phyloP scores from a whole-genome alignment of 2,329 filamentous ascomycete species.

The Ophiosphaerella narmari region DNA sequence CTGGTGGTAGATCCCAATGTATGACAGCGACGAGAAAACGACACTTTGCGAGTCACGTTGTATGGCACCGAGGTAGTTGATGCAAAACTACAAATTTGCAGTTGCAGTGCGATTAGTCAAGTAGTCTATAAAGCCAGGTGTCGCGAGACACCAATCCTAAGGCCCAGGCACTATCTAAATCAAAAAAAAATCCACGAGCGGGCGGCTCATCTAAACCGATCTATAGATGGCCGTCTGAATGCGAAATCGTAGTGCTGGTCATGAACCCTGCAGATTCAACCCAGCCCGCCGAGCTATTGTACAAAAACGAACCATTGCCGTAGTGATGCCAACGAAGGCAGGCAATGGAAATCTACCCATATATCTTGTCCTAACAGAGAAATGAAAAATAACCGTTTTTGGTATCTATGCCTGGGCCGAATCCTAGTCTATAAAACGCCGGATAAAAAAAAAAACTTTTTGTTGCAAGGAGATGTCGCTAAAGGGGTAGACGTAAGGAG shows the following conservation, averaged over 20 bases:
- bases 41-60: conserved; percentile 4
- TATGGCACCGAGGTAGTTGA: not conserved
- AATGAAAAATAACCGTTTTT: conserved; percentile 41
- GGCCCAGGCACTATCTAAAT: conserved; percentile 41
- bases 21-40: conserved; percentile 13
- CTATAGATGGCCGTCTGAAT: conserved; percentile 39
- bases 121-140: conserved; percentile 45
- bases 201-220: conserved; percentile 29
- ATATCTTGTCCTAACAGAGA: conserved; percentile 33
- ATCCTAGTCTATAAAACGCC: conserved; percentile 48
- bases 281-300: conserved; percentile 41
- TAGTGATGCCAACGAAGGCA: conserved; percentile 38
- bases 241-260: conserved; percentile 38
- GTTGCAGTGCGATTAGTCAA: conserved; percentile 5
- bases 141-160: conserved; percentile 37
- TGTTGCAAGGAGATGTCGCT: conserved; percentile 44
- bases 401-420: conserved; percentile 48
- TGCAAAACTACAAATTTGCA: conserved; percentile 23
- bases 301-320: conserved; percentile 37
- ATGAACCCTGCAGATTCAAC: conserved; percentile 29
- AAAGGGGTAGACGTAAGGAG: conserved; percentile 31
- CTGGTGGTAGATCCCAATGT: conserved; percentile 10
- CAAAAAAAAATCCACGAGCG: conserved; percentile 23
- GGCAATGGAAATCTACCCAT: conserved; percentile 39
- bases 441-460: conserved; percentile 39